These are phyloP conservation scores for Coniochaeta prunicola DNA, from an alignment of 2,329 filamentous ascomycete species.

Conservation along the genomic window DNA sequence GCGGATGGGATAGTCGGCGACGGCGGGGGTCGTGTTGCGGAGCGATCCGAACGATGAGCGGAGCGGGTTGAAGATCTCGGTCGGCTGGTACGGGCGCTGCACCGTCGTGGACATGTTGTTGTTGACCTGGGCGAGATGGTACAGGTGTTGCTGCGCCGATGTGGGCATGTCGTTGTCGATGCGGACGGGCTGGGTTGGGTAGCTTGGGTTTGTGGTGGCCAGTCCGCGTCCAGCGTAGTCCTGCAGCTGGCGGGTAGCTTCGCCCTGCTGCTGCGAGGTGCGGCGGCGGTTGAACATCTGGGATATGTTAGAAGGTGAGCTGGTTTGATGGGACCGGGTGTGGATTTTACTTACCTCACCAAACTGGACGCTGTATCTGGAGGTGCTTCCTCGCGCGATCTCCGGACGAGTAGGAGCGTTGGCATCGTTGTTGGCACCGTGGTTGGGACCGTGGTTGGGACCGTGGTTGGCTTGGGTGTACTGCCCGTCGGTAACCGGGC, in stretches of 20 bases:
- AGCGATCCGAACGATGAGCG: not conserved
- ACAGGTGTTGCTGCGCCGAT: no score
- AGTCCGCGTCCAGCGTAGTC: not conserved
- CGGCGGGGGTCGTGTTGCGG: not conserved
- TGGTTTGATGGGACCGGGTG: not conserved
- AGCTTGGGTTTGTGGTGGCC: not conserved
- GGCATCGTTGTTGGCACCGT: not conserved
- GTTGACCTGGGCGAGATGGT: no score
- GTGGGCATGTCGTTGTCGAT: not conserved
- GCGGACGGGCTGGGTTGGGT: not conserved
- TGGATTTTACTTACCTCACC: not conserved
- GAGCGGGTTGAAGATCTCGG: not conserved
- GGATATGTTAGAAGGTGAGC: not conserved
- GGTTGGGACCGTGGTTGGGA: not conserved
- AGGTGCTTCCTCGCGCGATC: no score
- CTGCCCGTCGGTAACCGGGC: not conserved
- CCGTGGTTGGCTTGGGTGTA: not conserved
- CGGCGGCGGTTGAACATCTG: not conserved
- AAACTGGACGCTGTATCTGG: not conserved
- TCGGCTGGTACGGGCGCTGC: no score
- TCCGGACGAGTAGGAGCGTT: no score
- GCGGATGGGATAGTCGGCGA: not conserved
- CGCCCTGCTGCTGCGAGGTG: not conserved
- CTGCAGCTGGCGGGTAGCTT: not conserved
- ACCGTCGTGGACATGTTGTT: not conserved